A percentile compares a stretch with the other conserved stretches of the same genome.
phyloP scores from a whole-genome alignment of 495 filamentous ascomycete genomes.

The Xylaria curta region DNA sequence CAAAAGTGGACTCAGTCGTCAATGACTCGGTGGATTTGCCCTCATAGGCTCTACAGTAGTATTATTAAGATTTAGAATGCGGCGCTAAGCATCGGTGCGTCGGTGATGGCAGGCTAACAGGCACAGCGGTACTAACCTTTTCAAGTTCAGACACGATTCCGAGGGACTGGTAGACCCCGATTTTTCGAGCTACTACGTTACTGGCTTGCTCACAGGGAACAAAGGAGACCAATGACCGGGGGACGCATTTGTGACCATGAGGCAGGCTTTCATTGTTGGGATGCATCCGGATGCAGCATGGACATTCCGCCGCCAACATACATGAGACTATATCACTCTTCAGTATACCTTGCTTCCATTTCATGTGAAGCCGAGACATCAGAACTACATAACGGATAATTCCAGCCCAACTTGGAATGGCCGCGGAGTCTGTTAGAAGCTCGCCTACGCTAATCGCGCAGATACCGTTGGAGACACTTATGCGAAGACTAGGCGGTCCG shows the following conservation, averaged over 20 bases:
- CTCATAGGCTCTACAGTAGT: background rate
- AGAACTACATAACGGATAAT: background rate
- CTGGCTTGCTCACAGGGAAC: background rate
- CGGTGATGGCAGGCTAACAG: background rate
- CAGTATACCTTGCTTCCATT: background rate
- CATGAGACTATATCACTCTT: no score
- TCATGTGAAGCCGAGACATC: background rate
- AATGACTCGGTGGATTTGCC: background rate
- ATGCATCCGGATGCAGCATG: background rate
- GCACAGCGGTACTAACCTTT: background rate
- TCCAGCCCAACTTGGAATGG: background rate
- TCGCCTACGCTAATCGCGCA: background rate
- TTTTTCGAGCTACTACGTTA: background rate
- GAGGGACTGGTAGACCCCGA: slow-evolving; percentile 11
- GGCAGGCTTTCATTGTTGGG: background rate
- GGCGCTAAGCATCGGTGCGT: background rate
- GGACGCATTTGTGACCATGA: background rate
- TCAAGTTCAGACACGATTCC: background rate
- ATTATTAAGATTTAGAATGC: background rate
- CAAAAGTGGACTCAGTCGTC: background rate
- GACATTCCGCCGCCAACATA: slow-evolving; percentile 8
- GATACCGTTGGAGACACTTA: background rate
- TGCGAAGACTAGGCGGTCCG: slow-evolving; percentile 4
- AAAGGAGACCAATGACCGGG: background rate
- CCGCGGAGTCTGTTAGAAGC: no score